Conservation (phyloP, 495 filamentous ascomycete genomes). For the Penicillium manginii region DNA sequence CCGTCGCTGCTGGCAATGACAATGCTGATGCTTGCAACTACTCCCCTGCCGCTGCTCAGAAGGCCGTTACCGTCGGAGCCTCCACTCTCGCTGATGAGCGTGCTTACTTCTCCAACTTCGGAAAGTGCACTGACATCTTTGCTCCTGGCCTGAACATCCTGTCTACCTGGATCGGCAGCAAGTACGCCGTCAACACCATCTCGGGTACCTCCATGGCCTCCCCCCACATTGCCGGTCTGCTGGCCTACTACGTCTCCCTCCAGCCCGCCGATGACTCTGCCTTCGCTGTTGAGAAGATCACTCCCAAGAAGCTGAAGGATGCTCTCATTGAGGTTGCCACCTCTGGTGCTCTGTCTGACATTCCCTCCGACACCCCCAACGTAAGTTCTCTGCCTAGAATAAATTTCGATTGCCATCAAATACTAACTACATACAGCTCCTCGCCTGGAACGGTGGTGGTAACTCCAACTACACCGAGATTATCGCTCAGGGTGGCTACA, state of each 20-base stretch:
- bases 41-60: slow-evolving; percentile 92
- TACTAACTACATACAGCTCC: slow-evolving; percentile 62
- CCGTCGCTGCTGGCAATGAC: slow-evolving; percentile 97
- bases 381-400: slow-evolving; percentile 46
- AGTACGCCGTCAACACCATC: slow-evolving; percentile 94
- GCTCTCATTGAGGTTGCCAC: slow-evolving; percentile 86
- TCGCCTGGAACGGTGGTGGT: slow-evolving; percentile 99
- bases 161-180: slow-evolving; percentile 97
- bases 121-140: slow-evolving; percentile 99
- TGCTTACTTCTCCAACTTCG: slow-evolving; percentile 99
- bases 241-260: slow-evolving; percentile 97
- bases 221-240: slow-evolving; percentile 92
- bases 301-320: slow-evolving; percentile 91
- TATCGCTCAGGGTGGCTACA: slow-evolving; percentile 63
- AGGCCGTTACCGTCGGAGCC: slow-evolving; percentile 95
- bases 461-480: slow-evolving; percentile 88
- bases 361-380: slow-evolving; percentile 83
- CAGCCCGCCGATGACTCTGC: slow-evolving; percentile 87
- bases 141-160: slow-evolving; percentile 95
- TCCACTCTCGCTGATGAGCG: slow-evolving; percentile 92
- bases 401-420: slow-evolving; percentile 1
- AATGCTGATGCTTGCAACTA: slow-evolving; percentile 99
- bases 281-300: slow-evolving; percentile 86
- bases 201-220: slow-evolving; percentile 99
- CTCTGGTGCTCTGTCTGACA: slow-evolving; percentile 74